Evolutionary conservation across 2,329 filamentous ascomycete species (phyloP), one percentile per base, ranked within the genome.

Genomic region (Nigrospora osmanthi): DNA sequence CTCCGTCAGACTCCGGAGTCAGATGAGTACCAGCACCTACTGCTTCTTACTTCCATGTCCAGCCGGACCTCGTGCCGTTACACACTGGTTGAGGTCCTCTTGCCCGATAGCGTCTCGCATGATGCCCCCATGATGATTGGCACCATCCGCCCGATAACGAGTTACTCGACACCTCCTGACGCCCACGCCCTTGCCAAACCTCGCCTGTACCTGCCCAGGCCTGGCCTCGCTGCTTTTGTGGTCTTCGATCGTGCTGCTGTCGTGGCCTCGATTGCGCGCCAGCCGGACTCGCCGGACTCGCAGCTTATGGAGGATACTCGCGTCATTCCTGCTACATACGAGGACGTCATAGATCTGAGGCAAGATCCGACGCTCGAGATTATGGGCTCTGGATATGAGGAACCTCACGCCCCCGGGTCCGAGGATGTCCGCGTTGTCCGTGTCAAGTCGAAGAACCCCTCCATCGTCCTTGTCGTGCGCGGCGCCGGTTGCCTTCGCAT

Each of bases 321-420:
- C 54, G 69, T 78, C 12, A 60, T 82, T 17, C 77, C 80, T 1
- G 67, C 82, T 15, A 76, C 81, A 0, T 96, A 90, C 54, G 89
- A 97, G 61, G 93, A 98, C 61, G 81, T 87, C 2, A 74, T 98
- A 33, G 86, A 90, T 55, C 83, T 98, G 47, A 80, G 84, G 23
- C 72, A 76, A 49, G 79, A 83, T 44, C 70, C 78, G 28, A 71
- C 78, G 14, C 70, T 84, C 23, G 81, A 85, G 54, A 76, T 85
- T 46, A 67, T 83, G 14, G 78, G 78, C 5, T 82, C 78, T 12
- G 79, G 83, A 4, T 70, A 78, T 16, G 83, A 86, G 56, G 81
- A 85, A 54, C 72, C 73, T n/a, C 60, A 61, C 14, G 53, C 52
- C 2, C 53, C 53, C 28, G 65, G 44, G 44, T 60, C 49, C 34